These are phyloP conservation scores for Scopulariopsis brevicaulis DNA, from an alignment of 2,329 filamentous ascomycete genomes.

Conservation along the genomic window DNA sequence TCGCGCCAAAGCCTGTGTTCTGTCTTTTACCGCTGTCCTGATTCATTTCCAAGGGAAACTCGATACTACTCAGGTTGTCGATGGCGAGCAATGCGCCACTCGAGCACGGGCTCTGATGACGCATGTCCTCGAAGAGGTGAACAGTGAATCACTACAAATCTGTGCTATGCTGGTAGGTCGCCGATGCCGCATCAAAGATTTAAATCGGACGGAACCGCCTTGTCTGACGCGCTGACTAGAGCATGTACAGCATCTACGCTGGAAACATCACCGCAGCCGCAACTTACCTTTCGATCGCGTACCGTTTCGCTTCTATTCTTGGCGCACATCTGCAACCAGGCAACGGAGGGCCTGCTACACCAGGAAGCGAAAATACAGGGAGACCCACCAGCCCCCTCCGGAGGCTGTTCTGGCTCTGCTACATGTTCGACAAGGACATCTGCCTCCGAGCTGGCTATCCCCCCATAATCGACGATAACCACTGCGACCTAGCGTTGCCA, in stretches of 20 bases:
- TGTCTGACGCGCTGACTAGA: neutral
- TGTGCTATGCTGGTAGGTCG: conserved; percentile 8
- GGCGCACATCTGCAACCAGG: neutral
- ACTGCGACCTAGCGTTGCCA: conserved; percentile 3
- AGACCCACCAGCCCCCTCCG: neutral
- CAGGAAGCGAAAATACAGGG: conserved; percentile 3
- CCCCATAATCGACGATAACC: conserved; percentile 5
- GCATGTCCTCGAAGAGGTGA: neutral
- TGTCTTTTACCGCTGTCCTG: conserved; percentile 6
- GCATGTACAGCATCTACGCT: neutral
- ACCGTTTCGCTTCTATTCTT: conserved; percentile 8
- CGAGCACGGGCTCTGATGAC: neutral
- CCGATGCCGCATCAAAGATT: too few relatives aligned
- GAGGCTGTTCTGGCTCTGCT: conserved; percentile 5
- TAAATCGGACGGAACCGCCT: neutral
- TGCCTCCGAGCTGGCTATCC: conserved; percentile 6
- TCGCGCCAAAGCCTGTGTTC: conserved; percentile 8
- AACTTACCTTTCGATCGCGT: conserved; percentile 4
- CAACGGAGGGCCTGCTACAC: neutral
- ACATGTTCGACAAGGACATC: conserved; percentile 7
- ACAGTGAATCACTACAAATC: conserved; percentile 7
- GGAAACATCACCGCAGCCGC: conserved; percentile 1
- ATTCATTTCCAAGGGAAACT: neutral
- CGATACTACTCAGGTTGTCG: neutral
- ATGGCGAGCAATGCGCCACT: conserved; percentile 1